These are phyloP conservation scores for Candida tropicalis DNA, from an alignment of 1,139 yeast species.

Conservation along the genomic window DNA sequence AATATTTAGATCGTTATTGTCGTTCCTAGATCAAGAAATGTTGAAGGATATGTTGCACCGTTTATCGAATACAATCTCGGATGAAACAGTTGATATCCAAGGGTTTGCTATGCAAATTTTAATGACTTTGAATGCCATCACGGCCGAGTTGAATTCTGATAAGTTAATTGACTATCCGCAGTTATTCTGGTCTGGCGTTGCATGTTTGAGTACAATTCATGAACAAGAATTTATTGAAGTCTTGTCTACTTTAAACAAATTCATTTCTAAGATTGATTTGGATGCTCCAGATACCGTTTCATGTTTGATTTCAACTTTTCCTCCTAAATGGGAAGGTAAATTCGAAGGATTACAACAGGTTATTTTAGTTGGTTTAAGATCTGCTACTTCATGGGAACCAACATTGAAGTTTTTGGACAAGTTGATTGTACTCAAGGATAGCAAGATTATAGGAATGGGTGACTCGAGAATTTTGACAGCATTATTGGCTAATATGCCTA, in stretches of 20 bases:
- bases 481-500: constrained; percentile 76
- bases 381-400: constrained; percentile 78
- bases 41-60: constrained; percentile 92
- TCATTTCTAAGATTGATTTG: constrained; percentile 83
- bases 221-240: constrained; percentile 94
- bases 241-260: constrained; percentile 76
- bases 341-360: constrained; percentile 86
- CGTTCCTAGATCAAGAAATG: constrained; percentile 84
- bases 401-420: constrained; percentile 75
- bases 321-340: constrained; percentile 94
- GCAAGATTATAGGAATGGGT: constrained; percentile 77
- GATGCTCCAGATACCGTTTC: constrained; percentile 85
- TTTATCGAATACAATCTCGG: constrained; percentile 89
- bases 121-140: constrained; percentile 91
- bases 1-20: constrained; percentile 77
- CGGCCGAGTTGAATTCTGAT: constrained; percentile 79
- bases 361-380: constrained; percentile 79
- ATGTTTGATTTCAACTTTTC: constrained; percentile 82
- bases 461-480: constrained; percentile 72
- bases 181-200: constrained; percentile 93
- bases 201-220: constrained; percentile 85
- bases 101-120: constrained; percentile 97
- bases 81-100: constrained; percentile 85
- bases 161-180: constrained; percentile 89
- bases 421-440: constrained; percentile 65